Conservation (phyloP, 495 filamentous ascomycete genomes). For the Penicillium coprophilum region DNA sequence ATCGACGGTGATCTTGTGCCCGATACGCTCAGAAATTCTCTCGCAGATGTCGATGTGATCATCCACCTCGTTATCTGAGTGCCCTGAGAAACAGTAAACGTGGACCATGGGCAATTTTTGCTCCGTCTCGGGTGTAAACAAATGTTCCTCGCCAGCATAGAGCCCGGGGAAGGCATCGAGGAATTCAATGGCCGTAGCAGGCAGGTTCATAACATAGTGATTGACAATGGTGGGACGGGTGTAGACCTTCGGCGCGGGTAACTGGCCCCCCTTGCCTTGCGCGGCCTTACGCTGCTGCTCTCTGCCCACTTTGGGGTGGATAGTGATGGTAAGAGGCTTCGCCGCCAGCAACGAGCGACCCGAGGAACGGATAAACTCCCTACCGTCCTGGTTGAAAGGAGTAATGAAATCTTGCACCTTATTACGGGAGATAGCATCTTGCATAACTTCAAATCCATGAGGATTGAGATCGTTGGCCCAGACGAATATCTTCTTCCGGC, state of each 20-base stretch:
- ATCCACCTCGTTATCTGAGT: slow-evolving; percentile 65
- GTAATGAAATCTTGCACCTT: slow-evolving; percentile 77
- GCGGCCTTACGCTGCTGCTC: slow-evolving; percentile 25
- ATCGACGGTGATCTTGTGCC: slow-evolving; percentile 58
- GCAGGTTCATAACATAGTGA: slow-evolving; percentile 97
- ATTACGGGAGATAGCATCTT: slow-evolving; percentile 69
- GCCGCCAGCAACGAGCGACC: slow-evolving; percentile 58
- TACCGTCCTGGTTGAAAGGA: slow-evolving; percentile 77
- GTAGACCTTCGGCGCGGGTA: slow-evolving; percentile 45
- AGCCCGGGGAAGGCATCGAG: slow-evolving; percentile 80
- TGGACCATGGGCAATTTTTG: slow-evolving; percentile 76
- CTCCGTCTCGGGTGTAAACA: slow-evolving; percentile 62
- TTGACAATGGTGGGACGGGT: slow-evolving; percentile 66
- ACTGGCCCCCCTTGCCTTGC: slow-evolving; percentile 20
- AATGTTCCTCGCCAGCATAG: slow-evolving; percentile 63
- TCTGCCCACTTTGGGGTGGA: slow-evolving; percentile 36
- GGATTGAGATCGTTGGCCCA: slow-evolving; percentile 98
- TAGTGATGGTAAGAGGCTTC: slow-evolving; percentile 47
- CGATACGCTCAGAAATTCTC: slow-evolving; percentile 62
- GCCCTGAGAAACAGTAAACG: slow-evolving; percentile 83
- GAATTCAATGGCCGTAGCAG: slow-evolving; percentile 82
- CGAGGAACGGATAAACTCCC: slow-evolving; percentile 70
- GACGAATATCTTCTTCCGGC: slow-evolving; percentile 85
- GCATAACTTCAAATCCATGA: slow-evolving; percentile 71
- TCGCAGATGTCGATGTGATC: slow-evolving; percentile 65